phyloP scores from a whole-genome alignment of 139 green algal genomes.

The Coelastrella sp. region DNA sequence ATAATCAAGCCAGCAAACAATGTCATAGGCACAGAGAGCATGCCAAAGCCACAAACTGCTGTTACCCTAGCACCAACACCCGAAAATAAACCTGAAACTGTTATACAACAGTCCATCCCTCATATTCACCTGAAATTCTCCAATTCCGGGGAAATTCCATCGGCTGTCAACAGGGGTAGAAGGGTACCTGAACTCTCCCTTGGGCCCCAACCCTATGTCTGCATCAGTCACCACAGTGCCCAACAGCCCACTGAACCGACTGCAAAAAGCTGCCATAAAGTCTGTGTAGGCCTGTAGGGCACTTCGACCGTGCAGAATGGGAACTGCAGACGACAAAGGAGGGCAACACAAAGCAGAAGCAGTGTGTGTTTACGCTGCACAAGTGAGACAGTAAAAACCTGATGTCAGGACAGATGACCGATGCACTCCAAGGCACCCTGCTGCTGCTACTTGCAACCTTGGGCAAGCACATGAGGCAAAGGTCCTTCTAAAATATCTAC shows the following conservation, averaged over 20 bases:
- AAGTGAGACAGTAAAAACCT: no score
- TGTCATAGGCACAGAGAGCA: no score
- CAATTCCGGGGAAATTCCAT: slow-evolving; percentile 69
- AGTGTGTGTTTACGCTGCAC: neutral
- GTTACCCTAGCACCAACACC: no score
- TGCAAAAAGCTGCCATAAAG: slow-evolving; percentile 86
- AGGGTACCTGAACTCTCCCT: slow-evolving; percentile 69
- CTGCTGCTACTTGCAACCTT: neutral
- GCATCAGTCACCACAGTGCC: slow-evolving; percentile 61
- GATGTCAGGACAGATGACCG: neutral
- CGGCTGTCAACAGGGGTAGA: slow-evolving; percentile 61
- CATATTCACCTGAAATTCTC: slow-evolving; percentile 78
- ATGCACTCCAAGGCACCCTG: neutral
- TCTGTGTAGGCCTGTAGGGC: slow-evolving; percentile 88
- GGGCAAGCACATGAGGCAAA: no score
- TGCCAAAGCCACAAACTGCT: no score
- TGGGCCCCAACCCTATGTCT: slow-evolving; percentile 63
- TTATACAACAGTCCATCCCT: no score
- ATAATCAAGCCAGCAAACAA: no score
- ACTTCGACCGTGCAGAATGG: slow-evolving; percentile 84
- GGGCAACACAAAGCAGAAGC: neutral
- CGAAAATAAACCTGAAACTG: no score
- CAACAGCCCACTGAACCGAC: slow-evolving; percentile 70
- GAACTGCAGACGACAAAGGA: slow-evolving; percentile 53
- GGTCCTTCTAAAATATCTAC: no score